Evolutionary conservation across 177 flowering plant genomes (phyloP), one percentile per base, ranked within the genome.

Genomic region (Telopea speciosissima): DNA sequence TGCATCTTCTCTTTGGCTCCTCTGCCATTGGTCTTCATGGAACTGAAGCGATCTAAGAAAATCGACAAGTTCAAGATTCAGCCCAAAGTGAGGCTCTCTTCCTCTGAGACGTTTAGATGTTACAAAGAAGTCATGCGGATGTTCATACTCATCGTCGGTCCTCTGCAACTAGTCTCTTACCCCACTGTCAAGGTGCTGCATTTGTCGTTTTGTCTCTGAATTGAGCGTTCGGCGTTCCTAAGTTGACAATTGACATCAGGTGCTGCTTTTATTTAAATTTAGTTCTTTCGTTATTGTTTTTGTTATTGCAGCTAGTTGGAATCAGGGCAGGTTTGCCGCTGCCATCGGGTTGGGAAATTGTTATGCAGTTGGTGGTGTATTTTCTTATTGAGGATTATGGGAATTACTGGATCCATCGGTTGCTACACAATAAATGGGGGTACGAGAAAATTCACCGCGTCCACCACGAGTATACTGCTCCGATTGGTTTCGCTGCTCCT

Each of bases 331-430:
- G 96, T 26, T 79, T 95, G 83, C 96, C 97, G 24, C 83, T 95
- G 79, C 97, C 99, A 3, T 88, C 99, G 0, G 81, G 79, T 3
- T 85, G 89, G 89, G 97, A 95, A 76, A 87, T 95, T 17, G 7
- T 80, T 12, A 40, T 82, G 28, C 99, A 95, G 75, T 82, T 95
- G 77, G 22, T 80, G 69, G 97, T 93, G 22, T 95, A 95, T 71
- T 95, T 95, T 73, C 2, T 87, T 65, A 76, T 92, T 14, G 99
- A 92, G 77, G 97, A 92, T 77, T 95, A 79, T 44, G 85, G 89
- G 24, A 91, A 92, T 78, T 92, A 95, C 74, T 95, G 97, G 99
- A 80, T 95, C 66, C 97, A 92, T 77, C 82, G 99, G 24, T 86
- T 83, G 63, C 79, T 90, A 59, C 99, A 95, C 70, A 59, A 83